These are phyloP conservation scores for Camellia sinensis DNA, from an alignment of 148 eudicot species.

Conservation along the genomic window DNA sequence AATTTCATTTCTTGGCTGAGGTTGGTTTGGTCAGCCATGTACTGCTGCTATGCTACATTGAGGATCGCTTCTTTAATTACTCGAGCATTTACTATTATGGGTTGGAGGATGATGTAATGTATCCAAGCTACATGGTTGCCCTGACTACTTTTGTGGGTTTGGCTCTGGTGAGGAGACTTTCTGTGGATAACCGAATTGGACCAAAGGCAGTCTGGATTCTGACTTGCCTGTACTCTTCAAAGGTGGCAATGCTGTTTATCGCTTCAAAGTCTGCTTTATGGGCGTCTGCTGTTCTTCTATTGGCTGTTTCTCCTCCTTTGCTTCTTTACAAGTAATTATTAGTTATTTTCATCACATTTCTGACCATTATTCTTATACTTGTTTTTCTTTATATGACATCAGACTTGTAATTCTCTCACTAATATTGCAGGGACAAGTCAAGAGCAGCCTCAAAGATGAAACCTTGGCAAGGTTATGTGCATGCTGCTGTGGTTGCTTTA, in stretches of 20 bases:
- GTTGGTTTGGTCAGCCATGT: constrained; percentile 78
- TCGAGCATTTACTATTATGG: constrained; percentile 86
- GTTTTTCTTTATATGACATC: neutral
- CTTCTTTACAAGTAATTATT: constrained; percentile 80
- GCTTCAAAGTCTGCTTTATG: constrained; percentile 81
- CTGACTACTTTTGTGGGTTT: constrained; percentile 80
- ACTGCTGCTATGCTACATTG: constrained; percentile 84
- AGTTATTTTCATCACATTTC: constrained; percentile 17
- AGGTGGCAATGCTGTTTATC: constrained; percentile 83
- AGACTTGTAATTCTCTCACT: constrained; percentile 14
- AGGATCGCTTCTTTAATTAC: constrained; percentile 80
- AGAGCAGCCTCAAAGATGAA: constrained; percentile 90
- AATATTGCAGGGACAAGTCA: constrained; percentile 67
- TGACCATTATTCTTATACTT: neutral
- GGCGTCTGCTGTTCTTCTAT: constrained; percentile 80
- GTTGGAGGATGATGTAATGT: constrained; percentile 91
- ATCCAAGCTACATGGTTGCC: constrained; percentile 91
- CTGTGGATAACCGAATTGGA: constrained; percentile 71
- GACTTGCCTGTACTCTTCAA: constrained; percentile 79
- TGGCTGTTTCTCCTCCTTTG: constrained; percentile 91
- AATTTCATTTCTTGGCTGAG: constrained; percentile 72
- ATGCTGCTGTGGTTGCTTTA: constrained; percentile 75
- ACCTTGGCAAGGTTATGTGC: constrained; percentile 88
- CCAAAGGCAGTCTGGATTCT: constrained; percentile 80
- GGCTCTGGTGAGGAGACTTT: constrained; percentile 81